Base-by-base conservation (phyloP, 192 early-diverging fungal species). In the Chytriomyces hyalinus region DNA sequence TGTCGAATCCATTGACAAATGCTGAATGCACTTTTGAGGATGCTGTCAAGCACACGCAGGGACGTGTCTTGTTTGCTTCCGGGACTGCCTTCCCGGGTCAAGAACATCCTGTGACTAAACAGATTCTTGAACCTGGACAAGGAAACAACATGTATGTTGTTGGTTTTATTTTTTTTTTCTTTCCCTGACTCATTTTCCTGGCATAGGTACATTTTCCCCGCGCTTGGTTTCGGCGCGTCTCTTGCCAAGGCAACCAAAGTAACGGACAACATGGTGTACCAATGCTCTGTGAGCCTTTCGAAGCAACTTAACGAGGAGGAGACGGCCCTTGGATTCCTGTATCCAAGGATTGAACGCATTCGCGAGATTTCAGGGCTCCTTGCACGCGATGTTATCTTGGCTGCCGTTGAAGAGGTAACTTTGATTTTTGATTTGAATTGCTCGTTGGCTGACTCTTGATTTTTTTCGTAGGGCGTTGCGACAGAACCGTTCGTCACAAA, bases 11-110 rank as follows among this genome's bases (percentile, higher is more conserved):
- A 48, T 80, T 86, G 66, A 89, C 88, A 65, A 95, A 96, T 82
- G 93, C 95, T 66, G 97, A 98, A 86, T 98, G 97, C 87, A 94
- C 94, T 6, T 97, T 93, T 67, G 95, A 94, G 82, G 83, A 93
- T 73, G 96, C 97, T 65, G 95, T 99, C 93, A 83, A 84, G 67
- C 80, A 83, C 84, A 95, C 97, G 9, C 82, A 94, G 67, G 92
- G 95, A 79, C 85, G 90, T 64, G 96, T 95, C 26, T 90, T 99
- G 66, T 99, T 99, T 88, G 96, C 95, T 22, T 95, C 94, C 4
- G 97, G 97, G 63, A 97, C 96, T 11, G 94, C 92, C 4, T 98
- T 98, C 87, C 94, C 96, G 28, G 68, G 86, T 20, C 92, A 92
- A 79, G 20, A 11, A 44, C 70, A 71, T 43, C 70, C 70, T 10